phyloP scores from a whole-genome alignment of 352 stramenopile species.

The Hyaloperonospora arabidopsidis region DNA sequence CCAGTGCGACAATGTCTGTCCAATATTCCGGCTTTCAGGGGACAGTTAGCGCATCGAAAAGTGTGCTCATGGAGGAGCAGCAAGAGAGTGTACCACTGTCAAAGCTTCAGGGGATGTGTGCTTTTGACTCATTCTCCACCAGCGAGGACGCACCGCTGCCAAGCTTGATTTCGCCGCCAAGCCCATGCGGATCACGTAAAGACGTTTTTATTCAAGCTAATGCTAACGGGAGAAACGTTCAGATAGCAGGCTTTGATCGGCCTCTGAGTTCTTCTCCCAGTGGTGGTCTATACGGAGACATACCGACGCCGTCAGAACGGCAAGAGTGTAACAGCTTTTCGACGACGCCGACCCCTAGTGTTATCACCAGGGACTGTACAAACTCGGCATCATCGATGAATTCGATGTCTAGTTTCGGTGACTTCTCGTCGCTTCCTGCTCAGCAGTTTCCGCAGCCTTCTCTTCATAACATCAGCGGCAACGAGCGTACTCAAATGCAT shows the following conservation, averaged over 20 bases:
- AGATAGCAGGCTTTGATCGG: constrained; percentile 8
- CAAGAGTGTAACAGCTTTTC: constrained; percentile 17
- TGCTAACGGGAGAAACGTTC: constrained; percentile 5
- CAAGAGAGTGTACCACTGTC: constrained; percentile 13
- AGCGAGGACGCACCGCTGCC: constrained; percentile 27
- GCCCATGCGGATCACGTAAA: constrained; percentile 13
- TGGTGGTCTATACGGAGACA: constrained; percentile 13
- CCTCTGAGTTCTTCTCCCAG: constrained; percentile 9
- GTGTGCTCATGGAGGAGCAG: constrained; percentile 15
- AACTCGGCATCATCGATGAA: constrained; percentile 38
- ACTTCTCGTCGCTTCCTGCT: constrained; percentile 14
- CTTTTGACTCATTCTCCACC: constrained; percentile 46
- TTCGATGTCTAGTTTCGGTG: constrained; percentile 36
- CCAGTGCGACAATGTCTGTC: constrained; percentile 4
- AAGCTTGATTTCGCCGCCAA: constrained; percentile 21
- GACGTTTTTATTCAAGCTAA: constrained; percentile 21
- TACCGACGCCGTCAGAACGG: constrained; percentile 12
- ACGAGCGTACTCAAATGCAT: constrained; percentile 22
- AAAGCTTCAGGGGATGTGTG: constrained; percentile 41
- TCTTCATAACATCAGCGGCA: constrained; percentile 21
- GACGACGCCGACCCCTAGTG: constrained; percentile 7
- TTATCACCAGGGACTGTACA: constrained; percentile 22
- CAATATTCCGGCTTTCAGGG: constrained; percentile 13
- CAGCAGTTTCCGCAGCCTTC: constrained; percentile 18
- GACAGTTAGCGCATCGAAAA: constrained; percentile 17